Evolutionary conservation across 208 protist genomes (phyloP).

Genomic region (Wallacemonas sp.): DNA sequence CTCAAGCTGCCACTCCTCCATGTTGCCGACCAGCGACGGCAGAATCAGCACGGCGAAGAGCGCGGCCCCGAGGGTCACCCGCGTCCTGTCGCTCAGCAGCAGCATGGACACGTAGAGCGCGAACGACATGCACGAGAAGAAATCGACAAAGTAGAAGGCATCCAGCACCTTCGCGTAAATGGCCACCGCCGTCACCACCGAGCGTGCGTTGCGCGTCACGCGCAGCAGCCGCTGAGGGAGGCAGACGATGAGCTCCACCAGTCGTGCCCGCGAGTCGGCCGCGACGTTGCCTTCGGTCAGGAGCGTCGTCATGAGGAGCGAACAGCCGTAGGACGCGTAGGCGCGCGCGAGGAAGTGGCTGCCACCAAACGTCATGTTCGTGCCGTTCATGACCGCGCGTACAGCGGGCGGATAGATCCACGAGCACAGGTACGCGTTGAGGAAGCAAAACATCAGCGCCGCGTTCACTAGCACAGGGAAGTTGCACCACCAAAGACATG

Average conservation of each 20-base stretch:
- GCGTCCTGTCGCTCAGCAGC: slow-evolving; percentile 37
- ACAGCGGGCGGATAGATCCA: slow-evolving; percentile 9
- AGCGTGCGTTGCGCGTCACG: slow-evolving; percentile 12
- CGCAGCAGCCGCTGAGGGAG: slow-evolving; percentile 28
- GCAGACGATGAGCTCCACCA: slow-evolving; percentile 21
- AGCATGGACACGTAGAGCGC: slow-evolving; percentile 46
- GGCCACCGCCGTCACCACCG: neutral
- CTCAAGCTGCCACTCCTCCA: slow-evolving; percentile 16
- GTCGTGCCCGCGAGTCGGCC: slow-evolving; percentile 21
- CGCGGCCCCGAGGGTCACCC: slow-evolving; percentile 20
- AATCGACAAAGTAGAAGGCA: slow-evolving; percentile 60
- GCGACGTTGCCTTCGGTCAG: slow-evolving; percentile 32
- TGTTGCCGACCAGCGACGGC: slow-evolving; percentile 25
- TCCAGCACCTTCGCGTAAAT: slow-evolving; percentile 19
- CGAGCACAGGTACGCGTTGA: slow-evolving; percentile 11
- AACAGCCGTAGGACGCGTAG: slow-evolving; percentile 35
- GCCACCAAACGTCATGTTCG: neutral
- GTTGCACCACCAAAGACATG: slow-evolving; percentile 13
- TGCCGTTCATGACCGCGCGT: neutral
- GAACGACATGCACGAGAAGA: slow-evolving; percentile 47
- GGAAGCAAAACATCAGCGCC: neutral
- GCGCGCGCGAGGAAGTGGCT: neutral
- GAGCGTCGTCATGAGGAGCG: slow-evolving; percentile 34
- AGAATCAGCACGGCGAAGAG: slow-evolving; percentile 27
- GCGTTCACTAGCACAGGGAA: slow-evolving; percentile 11